Percentiles rank a stretch among this genome's conserved stretches.
Evolutionary conservation across 805 yeast species (phyloP).

Genomic region (Zygosaccharomyces kombuchaensis): DNA sequence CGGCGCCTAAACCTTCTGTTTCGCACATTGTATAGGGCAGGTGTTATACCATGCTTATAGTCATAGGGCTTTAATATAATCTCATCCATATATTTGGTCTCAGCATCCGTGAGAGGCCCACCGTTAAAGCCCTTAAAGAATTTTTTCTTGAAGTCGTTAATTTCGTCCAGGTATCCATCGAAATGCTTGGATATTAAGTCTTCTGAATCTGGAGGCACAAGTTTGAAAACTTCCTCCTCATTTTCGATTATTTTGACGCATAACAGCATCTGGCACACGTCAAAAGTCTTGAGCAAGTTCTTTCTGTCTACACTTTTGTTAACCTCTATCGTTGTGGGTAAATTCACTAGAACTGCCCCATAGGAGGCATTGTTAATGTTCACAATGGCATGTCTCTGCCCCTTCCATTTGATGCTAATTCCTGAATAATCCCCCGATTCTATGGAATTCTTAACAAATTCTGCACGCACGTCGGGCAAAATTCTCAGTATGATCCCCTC

Average conservation of each 20-base stretch:
- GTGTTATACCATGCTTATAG: constrained; percentile 75
- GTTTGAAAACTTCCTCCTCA: constrained; percentile 45
- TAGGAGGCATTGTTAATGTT: constrained; percentile 64
- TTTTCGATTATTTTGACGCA: constrained; percentile 54
- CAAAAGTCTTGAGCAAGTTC: constrained; percentile 81
- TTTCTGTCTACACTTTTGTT: constrained; percentile 83
- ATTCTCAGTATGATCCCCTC: constrained; percentile 80
- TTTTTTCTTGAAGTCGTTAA: constrained; percentile 21
- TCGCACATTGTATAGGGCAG: constrained; percentile 69
- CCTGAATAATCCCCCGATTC: constrained; percentile 73
- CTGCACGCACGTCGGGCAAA: constrained; percentile 47
- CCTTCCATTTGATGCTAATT: constrained; percentile 76
- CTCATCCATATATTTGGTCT: constrained; percentile 24
- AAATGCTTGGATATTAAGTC: constrained; percentile 35
- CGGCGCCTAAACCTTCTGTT: constrained; percentile 68
- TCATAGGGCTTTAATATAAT: constrained; percentile 29
- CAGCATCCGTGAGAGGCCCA: constrained; percentile 29
- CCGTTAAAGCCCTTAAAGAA: constrained; percentile 25
- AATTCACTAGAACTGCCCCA: constrained; percentile 80
- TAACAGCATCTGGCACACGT: constrained; percentile 77
- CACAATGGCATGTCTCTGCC: constrained; percentile 72
- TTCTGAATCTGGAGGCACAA: constrained; percentile 41
- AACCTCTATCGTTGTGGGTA: constrained; percentile 84
- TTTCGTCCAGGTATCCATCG: constrained; percentile 30
- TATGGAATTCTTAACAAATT: constrained; percentile 67